Conservation (phyloP, 106 monocot genomes). For the Chionographis japonica region DNA sequence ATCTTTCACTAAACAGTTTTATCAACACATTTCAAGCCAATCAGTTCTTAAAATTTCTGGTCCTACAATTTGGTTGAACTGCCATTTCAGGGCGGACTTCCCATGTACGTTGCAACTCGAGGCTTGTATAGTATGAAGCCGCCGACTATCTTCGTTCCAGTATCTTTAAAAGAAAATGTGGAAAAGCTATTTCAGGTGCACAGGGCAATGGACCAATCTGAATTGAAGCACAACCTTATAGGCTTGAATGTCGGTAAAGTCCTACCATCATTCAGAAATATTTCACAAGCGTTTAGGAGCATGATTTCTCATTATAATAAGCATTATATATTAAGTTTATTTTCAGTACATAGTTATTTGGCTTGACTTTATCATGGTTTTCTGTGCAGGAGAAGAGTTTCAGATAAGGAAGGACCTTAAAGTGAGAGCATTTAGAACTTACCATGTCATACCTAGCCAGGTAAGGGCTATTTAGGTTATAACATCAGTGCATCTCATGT, state of each 20-base stretch:
- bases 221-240: slow-evolving; percentile 67
- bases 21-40: no score
- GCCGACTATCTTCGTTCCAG: slow-evolving; percentile 86
- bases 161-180: slow-evolving; percentile 56
- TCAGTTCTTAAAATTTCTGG: neutral
- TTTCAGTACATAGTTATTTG: no score
- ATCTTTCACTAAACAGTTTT: no score
- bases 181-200: slow-evolving; percentile 79
- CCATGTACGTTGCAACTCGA: slow-evolving; percentile 92
- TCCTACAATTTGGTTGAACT: neutral
- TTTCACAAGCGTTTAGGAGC: no score
- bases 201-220: slow-evolving; percentile 84
- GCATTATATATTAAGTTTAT: no score
- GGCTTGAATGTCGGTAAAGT: slow-evolving; percentile 60
- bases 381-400: slow-evolving; percentile 72
- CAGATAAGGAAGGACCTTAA: slow-evolving; percentile 74
- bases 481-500: neutral
- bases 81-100: slow-evolving; percentile 69
- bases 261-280: neutral
- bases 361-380: neutral
- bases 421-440: slow-evolving; percentile 92
- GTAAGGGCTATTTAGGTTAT: slow-evolving; percentile 18
- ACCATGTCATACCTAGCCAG: slow-evolving; percentile 89
- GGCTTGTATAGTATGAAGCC: slow-evolving; percentile 78
- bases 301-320: no score